Base-by-base conservation (phyloP, 345 rosid species). In the Trapa bicornis region DNA sequence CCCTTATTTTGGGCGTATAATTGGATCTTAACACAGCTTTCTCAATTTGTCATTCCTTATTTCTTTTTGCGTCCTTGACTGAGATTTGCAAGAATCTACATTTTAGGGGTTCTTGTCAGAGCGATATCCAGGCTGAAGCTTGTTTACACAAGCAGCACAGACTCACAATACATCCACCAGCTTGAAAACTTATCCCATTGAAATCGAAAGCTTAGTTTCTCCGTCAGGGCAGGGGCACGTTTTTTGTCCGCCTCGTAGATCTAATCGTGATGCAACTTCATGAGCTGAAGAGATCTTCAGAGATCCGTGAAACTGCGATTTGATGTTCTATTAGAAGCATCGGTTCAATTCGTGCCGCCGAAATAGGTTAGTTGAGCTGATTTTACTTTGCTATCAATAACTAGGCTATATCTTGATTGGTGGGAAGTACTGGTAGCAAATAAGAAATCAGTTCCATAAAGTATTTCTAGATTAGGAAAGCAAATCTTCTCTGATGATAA, bases 1-100 rank as follows among this genome's bases (percentile, higher is more conserved):
- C 66, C 38, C 11, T 4, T 41, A 8, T 41, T 41, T 35, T 9
- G 43, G 43, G 6, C 7, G 43, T 4, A 3, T 8, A 41, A 41
- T 41, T 41, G 43, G 43, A 41, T 41, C 7, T 41, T 41, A 41
- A 13, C 12, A 13, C 12, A 45, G 48, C 2, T 2, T 36, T 37
- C 17, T 41, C 43, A 15, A 12, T 22, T 37, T 64, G 22, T 8
- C 5, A 5, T 38, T 11, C 48, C 11, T 45, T 7, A 45, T 45
- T 38, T 64, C 14, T 15, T 2, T 22, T 22, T 22, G 29, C 29
- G 22, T 22, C 48, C 41, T 41, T 43, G 12, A 29, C 43, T 39
- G 43, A 64, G 43, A 17, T 64, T 64, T 9, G 6, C 66, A 15
- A 38, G 65, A 61, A 35, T 61, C 65, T 61, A n/a, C 65, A 36